Percentiles rank a stretch among this genome's conserved stretches.
These are phyloP conservation scores for Penicillium concentricum DNA, from an alignment of 2,329 filamentous ascomycete genomes.

Conservation along the genomic window DNA sequence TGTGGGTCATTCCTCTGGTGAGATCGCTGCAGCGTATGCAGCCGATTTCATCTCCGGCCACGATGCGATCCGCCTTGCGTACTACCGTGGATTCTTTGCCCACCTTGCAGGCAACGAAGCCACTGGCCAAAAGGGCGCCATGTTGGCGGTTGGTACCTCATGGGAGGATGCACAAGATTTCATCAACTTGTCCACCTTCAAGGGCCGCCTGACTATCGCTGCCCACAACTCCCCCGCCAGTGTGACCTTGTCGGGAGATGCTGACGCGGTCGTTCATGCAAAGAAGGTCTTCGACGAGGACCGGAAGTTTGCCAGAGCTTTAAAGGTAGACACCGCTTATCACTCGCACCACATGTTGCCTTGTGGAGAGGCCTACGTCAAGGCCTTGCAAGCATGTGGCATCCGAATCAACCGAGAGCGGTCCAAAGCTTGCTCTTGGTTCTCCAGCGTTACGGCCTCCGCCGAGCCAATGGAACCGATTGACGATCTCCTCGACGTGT, in stretches of 20 bases:
- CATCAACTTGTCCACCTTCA: conserved; percentile 5
- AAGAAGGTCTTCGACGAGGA: conserved; percentile 21
- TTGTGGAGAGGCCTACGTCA: too few species aligned
- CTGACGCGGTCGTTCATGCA: conserved; percentile 22
- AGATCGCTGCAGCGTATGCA: conserved; percentile 24
- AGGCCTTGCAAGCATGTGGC: too few species aligned
- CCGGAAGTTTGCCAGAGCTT: too few species aligned
- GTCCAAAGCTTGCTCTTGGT: background rate
- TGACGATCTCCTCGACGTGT: too few species aligned
- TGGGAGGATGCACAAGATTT: conserved; percentile 9
- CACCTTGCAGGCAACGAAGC: too few species aligned
- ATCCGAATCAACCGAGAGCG: background rate
- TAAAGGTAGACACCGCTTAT: background rate
- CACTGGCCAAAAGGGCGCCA: conserved; percentile 15
- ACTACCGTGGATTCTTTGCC: background rate
- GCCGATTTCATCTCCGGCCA: conserved; percentile 11
- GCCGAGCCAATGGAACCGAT: background rate
- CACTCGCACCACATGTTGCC: background rate
- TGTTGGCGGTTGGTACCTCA: conserved; percentile 26
- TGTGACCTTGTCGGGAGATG: conserved; percentile 40
- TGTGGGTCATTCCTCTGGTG: conserved; percentile 23
- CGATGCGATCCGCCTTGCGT: conserved; percentile 18
- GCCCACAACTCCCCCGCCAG: conserved; percentile 41
- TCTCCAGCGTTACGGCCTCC: background rate
- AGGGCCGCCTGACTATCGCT: conserved; percentile 30